A percentile compares a stretch with the other conserved stretches of the same genome.
These are phyloP conservation scores for Cystobasidium slooffiae DNA, from an alignment of 1,284 basidiomycete genomes.

Conservation along the genomic window DNA sequence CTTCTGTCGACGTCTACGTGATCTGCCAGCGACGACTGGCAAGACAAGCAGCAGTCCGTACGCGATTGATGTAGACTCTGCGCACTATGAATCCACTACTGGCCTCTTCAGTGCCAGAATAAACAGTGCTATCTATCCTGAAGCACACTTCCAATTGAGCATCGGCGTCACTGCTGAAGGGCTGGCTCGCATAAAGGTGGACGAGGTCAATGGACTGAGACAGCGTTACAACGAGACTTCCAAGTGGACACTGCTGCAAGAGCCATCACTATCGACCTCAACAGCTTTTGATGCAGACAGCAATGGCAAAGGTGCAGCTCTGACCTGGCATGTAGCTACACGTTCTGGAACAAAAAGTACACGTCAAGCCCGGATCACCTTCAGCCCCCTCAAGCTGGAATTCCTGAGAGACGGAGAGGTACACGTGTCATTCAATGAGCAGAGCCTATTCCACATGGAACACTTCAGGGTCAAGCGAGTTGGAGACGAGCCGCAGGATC, in stretches of 20 bases:
- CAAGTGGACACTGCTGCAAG: slow-evolving; percentile 75
- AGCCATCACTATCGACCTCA: slow-evolving; percentile 63
- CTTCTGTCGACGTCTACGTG: slow-evolving; percentile 86
- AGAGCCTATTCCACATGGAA: slow-evolving; percentile 93
- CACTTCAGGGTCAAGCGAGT: slow-evolving; percentile 80
- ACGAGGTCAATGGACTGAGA: slow-evolving; percentile 74
- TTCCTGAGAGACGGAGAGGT: slow-evolving; percentile 71
- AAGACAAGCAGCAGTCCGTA: slow-evolving; percentile 82
- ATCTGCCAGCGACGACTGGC: slow-evolving; percentile 64
- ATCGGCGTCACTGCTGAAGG: slow-evolving; percentile 77
- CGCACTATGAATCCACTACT: slow-evolving; percentile 60
- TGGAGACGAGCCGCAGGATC: slow-evolving; percentile 53
- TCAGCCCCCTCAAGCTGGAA: slow-evolving; percentile 73
- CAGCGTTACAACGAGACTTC: slow-evolving; percentile 88
- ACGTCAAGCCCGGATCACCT: slow-evolving; percentile 66
- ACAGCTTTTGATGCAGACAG: slow-evolving; percentile 64
- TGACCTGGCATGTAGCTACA: slow-evolving; percentile 41
- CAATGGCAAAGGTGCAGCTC: slow-evolving; percentile 58
- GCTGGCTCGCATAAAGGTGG: slow-evolving; percentile 79
- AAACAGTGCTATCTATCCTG: slow-evolving; percentile 77
- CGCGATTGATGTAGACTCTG: slow-evolving; percentile 66
- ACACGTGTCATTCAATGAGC: slow-evolving; percentile 86
- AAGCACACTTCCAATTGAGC: slow-evolving; percentile 76
- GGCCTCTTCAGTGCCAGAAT: slow-evolving; percentile 72
- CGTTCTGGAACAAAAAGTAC: background rate